Percentiles rank a stretch among this genome's conserved stretches.
Evolutionary conservation across 805 yeast species (phyloP).

Genomic region (Cyberlindnera maclurae): DNA sequence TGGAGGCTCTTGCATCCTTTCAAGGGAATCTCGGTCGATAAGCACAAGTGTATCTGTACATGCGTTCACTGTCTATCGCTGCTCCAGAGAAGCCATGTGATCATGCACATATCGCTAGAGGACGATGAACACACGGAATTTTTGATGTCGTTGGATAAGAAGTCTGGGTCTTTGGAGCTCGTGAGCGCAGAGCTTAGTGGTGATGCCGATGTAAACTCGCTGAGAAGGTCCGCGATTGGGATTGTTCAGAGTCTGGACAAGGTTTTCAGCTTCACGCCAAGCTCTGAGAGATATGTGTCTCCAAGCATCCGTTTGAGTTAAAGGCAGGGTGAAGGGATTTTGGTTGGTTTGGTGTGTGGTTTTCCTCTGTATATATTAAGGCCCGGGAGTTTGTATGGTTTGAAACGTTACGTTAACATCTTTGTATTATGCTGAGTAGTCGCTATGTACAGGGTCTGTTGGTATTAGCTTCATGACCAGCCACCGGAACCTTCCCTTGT

Average conservation of each 20-base stretch:
- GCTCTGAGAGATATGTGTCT: constrained; percentile 1
- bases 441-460: background rate
- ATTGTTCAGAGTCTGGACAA: background rate
- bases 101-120: constrained; percentile 12
- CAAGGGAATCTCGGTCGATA: constrained; percentile 4
- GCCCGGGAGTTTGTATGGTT: too few relatives aligned
- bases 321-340: background rate
- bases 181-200: constrained; percentile 9
- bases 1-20: constrained; percentile 20
- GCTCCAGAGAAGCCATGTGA: constrained; percentile 10
- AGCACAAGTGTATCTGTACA: constrained; percentile 5
- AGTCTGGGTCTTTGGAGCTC: constrained; percentile 12
- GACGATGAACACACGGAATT: constrained; percentile 8
- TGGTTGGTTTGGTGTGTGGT: too few relatives aligned
- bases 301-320: constrained; percentile 2
- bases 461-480: constrained; percentile 10
- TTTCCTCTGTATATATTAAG: too few relatives aligned
- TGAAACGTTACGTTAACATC: background rate
- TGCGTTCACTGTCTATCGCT: constrained; percentile 15
- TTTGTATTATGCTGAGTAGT: background rate
- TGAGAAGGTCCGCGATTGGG: constrained; percentile 2
- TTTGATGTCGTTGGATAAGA: constrained; percentile 14
- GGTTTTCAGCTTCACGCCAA: constrained; percentile 2
- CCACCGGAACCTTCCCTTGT: constrained; percentile 22
- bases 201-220: background rate